Evolutionary conservation across 257 asterid genomes (phyloP).

Genomic region (Rauvolfia tetraphylla): DNA sequence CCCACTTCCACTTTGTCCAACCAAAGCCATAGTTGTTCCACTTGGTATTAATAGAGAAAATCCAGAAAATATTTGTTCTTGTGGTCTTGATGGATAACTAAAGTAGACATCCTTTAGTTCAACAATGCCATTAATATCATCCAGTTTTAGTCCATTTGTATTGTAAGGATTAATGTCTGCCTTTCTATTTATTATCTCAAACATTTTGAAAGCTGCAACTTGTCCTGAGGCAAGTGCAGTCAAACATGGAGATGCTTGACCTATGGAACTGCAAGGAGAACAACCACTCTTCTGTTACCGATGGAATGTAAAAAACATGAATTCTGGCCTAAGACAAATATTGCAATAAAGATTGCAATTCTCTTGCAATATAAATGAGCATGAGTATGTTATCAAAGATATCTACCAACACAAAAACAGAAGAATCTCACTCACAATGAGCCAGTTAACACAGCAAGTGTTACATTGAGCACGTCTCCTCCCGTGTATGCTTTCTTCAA

Average conservation of each 20-base stretch:
- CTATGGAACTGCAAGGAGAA: conserved; percentile 58
- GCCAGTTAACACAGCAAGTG: conserved; percentile 59
- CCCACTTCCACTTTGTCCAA: conserved; percentile 91
- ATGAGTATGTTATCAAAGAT: neutral
- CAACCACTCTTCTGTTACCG: too few species aligned
- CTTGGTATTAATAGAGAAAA: conserved; percentile 56
- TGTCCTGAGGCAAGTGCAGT: conserved; percentile 73
- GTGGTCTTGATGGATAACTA: conserved; percentile 78
- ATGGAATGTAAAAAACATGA: too few species aligned
- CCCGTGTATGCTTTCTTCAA: conserved; percentile 52
- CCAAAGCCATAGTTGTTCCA: conserved; percentile 80
- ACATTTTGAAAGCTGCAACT: conserved; percentile 89
- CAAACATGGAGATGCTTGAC: conserved; percentile 81
- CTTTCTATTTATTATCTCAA: conserved; percentile 61
- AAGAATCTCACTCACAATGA: conserved; percentile 54
- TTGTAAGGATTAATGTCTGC: conserved; percentile 73
- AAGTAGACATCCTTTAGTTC: conserved; percentile 58
- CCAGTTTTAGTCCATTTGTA: conserved; percentile 46
- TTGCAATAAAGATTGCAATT: neutral
- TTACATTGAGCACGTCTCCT: conserved; percentile 58
- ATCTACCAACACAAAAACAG: neutral
- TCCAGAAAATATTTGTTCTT: conserved; percentile 60
- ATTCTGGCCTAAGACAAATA: too few species aligned
- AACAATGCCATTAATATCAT: conserved; percentile 59
- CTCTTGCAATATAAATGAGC: neutral